Evolutionary conservation across 768 basidiomycete species (phyloP), one percentile per base, ranked within the genome.

Genomic region (Podaxis mareebaensis): DNA sequence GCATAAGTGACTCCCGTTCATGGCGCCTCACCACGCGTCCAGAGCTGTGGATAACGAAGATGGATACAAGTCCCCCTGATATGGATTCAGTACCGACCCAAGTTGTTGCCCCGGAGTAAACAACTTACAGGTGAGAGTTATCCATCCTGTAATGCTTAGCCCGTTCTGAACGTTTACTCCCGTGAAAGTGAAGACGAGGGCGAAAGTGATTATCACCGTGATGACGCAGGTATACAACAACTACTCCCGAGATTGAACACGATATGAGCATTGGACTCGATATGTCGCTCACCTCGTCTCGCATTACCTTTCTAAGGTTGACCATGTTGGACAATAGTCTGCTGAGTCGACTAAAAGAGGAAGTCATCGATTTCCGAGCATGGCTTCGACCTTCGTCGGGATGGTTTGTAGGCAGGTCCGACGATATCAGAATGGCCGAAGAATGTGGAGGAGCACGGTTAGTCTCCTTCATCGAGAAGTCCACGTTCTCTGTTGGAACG

Each of bases 41-140:
- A 66, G 86, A 87, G 71, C 84, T 87, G 66, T 86, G 83, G 65
- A 88, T 82, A 13, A 81, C 79, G 39, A 86, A 74, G 13, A 84
- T 55, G 0, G 87, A 87, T 17, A 86, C 79, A 12, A 86, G 70
- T 17, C 79, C 77, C 86, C 85, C 86, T 87, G 67, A 2, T 39
- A 46, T 44, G 49, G 49, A 58, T 48, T 64, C 49, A 67, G 67
- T 8, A 58, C 33, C 46, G 13, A n/a, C 58, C 33, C 63, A 13
- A n/a, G 20, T 13, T 20, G 44, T n/a, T 33, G 61, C 46, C 66
- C 17, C 6, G 44, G 17, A 26, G 17, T 28, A 24, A 51, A 40
- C 59, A 57, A 71, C 83, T 65, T 69, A 86, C 87, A 88, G 66
- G 84, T 83, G 17, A 85, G 59, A 10, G 74, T 73, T 61, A 87